Conservation (phyloP, 176 grass and related monocot species). For the Hordeum vulgare region MorexV3_pseudomolecules_assembly NC_058524.1:419841880-419842379, state of each 20-base stretch:
- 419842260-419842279: background rate
- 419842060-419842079: background rate
- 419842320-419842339: background rate
- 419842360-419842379: background rate
- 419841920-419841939: constrained; percentile 6
- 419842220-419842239: constrained; percentile 11
- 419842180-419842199: background rate
- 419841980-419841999: constrained; percentile 23
- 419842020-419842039: background rate
- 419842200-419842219: background rate
- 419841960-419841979: background rate
- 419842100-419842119: background rate
- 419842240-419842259: constrained; percentile 41
- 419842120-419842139: background rate
- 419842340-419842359: background rate
- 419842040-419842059: background rate
- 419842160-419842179: background rate
- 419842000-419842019: constrained; percentile 35
- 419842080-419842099: constrained; percentile 13
- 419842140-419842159: background rate
- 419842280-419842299: background rate
- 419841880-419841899: constrained; percentile 18
- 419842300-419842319: background rate
- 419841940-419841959: background rate
- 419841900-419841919: background rate